Percentiles rank a stretch among this genome's conserved stretches.
phyloP scores from a whole-genome alignment of 2,329 filamentous ascomycete species.

The Ploettnerulaceae sp. region DNA sequence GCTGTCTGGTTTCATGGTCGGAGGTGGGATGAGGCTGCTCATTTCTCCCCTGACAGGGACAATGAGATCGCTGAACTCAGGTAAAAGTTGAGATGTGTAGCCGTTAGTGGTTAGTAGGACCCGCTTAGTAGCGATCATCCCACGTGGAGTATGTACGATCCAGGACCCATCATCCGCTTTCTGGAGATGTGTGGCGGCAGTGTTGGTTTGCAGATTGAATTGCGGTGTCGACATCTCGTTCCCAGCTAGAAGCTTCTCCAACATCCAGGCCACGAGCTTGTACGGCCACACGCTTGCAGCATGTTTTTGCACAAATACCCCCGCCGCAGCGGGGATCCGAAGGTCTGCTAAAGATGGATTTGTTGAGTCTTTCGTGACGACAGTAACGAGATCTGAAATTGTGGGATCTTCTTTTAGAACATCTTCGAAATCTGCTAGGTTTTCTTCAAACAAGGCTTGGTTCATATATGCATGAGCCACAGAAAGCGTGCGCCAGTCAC shows the following conservation, averaged over 20 bases:
- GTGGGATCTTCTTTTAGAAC: constrained; percentile 51
- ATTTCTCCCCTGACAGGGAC: constrained; percentile 75
- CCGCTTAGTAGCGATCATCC: constrained; percentile 55
- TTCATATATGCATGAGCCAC: constrained; percentile 63
- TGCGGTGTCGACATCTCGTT: constrained; percentile 21
- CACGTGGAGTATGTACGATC: constrained; percentile 63
- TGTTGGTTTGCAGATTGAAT: constrained; percentile 68
- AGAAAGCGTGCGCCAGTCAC: constrained; percentile 61
- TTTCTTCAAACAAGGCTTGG: constrained; percentile 48
- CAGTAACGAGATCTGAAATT: constrained; percentile 43
- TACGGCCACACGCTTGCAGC: constrained; percentile 78
- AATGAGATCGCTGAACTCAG: constrained; percentile 63
- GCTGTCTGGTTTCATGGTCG: constrained; percentile 26
- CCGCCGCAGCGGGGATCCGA: constrained; percentile 51
- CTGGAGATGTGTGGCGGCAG: constrained; percentile 53
- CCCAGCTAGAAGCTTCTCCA: constrained; percentile 43
- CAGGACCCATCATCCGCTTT: constrained; percentile 40
- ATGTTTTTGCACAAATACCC: constrained; percentile 58
- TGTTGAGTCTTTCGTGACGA: constrained; percentile 30
- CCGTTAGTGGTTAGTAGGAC: constrained; percentile 79
- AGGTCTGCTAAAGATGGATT: constrained; percentile 44
- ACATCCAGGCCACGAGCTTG: constrained; percentile 69
- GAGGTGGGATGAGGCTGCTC: constrained; percentile 57
- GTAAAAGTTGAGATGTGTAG: constrained; percentile 74
- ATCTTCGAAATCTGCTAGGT: constrained; percentile 44